Evolutionary conservation across 1,139 yeast genomes (phyloP), one percentile per base, ranked within the genome.

Genomic region (Suhomyces choctaworum): DNA sequence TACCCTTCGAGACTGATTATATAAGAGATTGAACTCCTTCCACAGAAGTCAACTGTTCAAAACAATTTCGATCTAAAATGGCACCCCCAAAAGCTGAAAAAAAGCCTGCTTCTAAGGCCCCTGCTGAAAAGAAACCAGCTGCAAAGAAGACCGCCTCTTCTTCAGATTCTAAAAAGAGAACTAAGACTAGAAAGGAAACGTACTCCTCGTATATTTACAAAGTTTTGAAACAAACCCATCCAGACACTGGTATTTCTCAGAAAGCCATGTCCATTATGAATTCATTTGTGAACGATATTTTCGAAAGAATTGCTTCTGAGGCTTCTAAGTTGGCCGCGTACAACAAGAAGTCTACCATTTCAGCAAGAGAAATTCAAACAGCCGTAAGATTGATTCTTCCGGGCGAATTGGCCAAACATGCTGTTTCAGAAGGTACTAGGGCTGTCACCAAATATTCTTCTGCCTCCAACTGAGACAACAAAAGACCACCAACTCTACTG

Each of bases 171-270:
- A 90, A 89, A 82, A 90, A 87, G 89, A 89, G 95, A 80, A 67
- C 89, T 57, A 92, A 90, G 84, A 76, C 94, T 58, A 88, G 98
- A 83, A 90, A 88, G 86, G 97, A 92, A 76, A 89, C 97, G 48
- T 92, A 90, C 80, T 89, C 97, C 52, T 89, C 97, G 48, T 92
- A 92, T 76, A 92, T 92, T 66, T 90, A 90, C 95, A 92, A 92
- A 75, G 97, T 89, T 55, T 82, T 89, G 70, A 88, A 90, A 76
- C 96, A 92, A 80, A 90, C 98, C 50, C 97, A 94, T 75, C 96
- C 98, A 70, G 97, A 92, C 70, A 92, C 98, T 50, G 98, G 98
- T 88, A 92, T 92, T 65, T 92, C 98, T 54, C 96, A 90, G 74
- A 88, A 89, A 73, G 97, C 98, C 55, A 92, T 92, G 97, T 89